Percentiles rank a stretch among this genome's conserved stretches.
phyloP scores from a whole-genome alignment of 2,329 filamentous ascomycete species.

The Lasiodiplodia sp. region DNA sequence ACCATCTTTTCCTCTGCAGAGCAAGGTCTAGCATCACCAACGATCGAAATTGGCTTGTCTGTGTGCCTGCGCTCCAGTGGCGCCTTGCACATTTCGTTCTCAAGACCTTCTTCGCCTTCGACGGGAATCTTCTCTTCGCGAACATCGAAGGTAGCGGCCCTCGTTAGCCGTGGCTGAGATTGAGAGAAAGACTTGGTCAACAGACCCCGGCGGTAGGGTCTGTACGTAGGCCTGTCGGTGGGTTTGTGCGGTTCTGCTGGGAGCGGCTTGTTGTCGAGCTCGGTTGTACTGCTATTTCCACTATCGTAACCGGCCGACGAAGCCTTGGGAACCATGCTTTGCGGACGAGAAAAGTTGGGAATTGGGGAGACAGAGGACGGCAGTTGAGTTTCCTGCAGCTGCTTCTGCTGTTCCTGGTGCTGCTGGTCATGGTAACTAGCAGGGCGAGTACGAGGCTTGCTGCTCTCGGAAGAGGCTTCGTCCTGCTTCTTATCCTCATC shows the following conservation, averaged over 20 bases:
- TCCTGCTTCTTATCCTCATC: neutral
- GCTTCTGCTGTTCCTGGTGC: constrained; percentile 1
- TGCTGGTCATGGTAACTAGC: neutral
- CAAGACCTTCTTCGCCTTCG: neutral
- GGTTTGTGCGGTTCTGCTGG: neutral
- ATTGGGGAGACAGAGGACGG: neutral
- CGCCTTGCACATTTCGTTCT: neutral
- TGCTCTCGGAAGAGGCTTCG: neutral
- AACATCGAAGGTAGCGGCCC: constrained; percentile 5
- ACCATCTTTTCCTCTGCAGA: constrained; percentile 12
- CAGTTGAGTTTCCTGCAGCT: neutral
- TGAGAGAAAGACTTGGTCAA: constrained; percentile 9
- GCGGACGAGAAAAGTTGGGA: constrained; percentile 23
- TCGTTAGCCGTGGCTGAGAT: neutral
- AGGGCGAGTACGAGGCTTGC: neutral
- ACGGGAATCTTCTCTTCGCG: constrained; percentile 25
- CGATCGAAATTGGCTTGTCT: neutral
- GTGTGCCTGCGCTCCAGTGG: neutral
- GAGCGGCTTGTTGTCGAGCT: constrained; percentile 11
- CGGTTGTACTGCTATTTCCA: neutral
- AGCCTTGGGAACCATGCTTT: constrained; percentile 4
- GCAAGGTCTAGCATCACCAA: neutral
- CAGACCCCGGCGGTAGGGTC: constrained; percentile 14
- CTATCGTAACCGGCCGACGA: neutral
- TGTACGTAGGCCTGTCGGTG: neutral